Base-by-base conservation (phyloP, 495 filamentous ascomycete genomes). In the Xylaria castorea region DNA sequence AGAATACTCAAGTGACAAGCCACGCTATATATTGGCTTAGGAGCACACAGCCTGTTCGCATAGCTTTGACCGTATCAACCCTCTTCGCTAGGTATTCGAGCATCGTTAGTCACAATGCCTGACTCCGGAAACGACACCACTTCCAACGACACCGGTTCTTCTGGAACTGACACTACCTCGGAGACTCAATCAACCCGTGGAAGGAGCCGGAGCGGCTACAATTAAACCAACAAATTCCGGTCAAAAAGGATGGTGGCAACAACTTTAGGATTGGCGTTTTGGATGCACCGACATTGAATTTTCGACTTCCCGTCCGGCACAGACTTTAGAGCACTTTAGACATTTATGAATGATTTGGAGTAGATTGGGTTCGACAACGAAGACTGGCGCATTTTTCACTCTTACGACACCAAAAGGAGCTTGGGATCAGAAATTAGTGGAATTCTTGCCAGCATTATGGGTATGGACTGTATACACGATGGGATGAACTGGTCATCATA, bases 181-280 rank as follows among this genome's bases (percentile, higher is more conserved):
- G 71, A 73, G 65, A 36, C 57, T 36, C 70, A 66, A 12, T 30
- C 69, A 34, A 71, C 69, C 1, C 64, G 71, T 25, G 71, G 71
- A n/a, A 53, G 71, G 25, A 73, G 71, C 66, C 53, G 71, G 36
- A 73, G 71, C 48, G 71, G 71, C 60, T 73, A 73, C 25, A 73
- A 73, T 57, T 73, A 27, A 64, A 48, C 4, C 65, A 40, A 53
- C 30, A 42, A 34, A 40, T 4, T n/a, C 0, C 11, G 48, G 18
- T 50, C n/a, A 27, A 18, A 12, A 46, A 22, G 16, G 12, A 42
- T 36, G 25, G 12, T 4, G 34, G 48, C 32, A 48, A 38, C 20
- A 18, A 61, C 34, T 34, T 57, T 65, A 30, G 61, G 14, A 66
- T 30, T 42, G 70, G 62, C 70, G 62, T 67, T 60, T 42, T 67